Evolutionary conservation across 75 land plant genomes (phyloP), one percentile per base, ranked within the genome.

Genomic region (Gnetum montanum): DNA sequence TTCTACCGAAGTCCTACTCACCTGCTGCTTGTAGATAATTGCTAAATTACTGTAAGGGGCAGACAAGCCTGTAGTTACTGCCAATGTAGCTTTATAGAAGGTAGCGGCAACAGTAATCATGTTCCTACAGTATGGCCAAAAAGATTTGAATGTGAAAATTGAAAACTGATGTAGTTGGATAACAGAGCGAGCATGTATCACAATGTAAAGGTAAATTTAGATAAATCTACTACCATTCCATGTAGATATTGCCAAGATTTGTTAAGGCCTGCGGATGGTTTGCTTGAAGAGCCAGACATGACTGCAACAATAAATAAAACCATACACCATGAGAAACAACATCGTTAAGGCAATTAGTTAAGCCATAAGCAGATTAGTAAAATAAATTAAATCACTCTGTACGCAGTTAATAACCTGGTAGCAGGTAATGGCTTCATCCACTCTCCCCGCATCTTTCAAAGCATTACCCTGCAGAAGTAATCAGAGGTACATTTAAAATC

Each of bases 11-110:
- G 13, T 51, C 11, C 44, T n/a, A 24, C n/a, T 41, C 22, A 90
- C 99, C 99, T 95, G 99, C 41, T 95, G 99, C 59, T 95, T 95
- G 61, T 95, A 90, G 18, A 95, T 95, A n/a, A 85, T 71, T 20
- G 99, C 99, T 37, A 95, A 58, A 58, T 95, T 95, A 67, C 79
- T 90, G 65, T 83, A 95, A 29, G 99, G 99, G 34, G 99, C 96
- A 61, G 99, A 90, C 36, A 95, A 61, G 16, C 92, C 97, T 48
- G 92, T 84, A 45, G 99, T 95, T 2, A 95, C 99, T 45, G 66
- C 37, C 53, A 95, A 55, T 20, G 97, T 86, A 0, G 99, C 92
- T 70, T 86, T 95, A 61, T 95, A 95, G 34, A 66, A 95, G 47
- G 70, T 64, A 20, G 97, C 99, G 58, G 99, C 99, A 22, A 70